A percentile compares a stretch with the other conserved stretches of the same genome.
phyloP scores from a whole-genome alignment of 257 asterid species.

The Cruciata laevipes region DNA sequence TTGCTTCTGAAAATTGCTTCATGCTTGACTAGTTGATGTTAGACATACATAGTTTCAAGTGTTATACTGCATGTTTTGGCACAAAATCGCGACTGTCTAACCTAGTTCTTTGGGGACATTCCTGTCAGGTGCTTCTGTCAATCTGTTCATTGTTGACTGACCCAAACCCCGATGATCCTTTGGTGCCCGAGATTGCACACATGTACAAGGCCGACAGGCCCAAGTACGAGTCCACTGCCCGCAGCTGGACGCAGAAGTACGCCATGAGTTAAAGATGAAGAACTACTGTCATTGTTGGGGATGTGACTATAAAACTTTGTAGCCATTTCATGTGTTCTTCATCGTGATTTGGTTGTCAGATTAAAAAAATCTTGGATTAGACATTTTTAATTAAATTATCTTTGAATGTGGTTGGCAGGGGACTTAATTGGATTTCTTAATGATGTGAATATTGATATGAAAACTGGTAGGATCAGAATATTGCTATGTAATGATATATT shows the following conservation, averaged over 20 bases:
- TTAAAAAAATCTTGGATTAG: constrained; percentile 18
- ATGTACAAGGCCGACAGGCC: constrained; percentile 72
- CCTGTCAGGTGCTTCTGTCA: constrained; percentile 55
- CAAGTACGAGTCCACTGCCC: constrained; percentile 72
- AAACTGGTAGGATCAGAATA: constrained; percentile 16
- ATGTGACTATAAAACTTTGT: constrained; percentile 16
- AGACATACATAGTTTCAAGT: too few species aligned
- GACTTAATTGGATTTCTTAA: constrained; percentile 15
- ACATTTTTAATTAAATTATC: constrained; percentile 8
- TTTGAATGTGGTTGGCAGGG: constrained; percentile 18
- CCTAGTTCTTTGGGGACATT: neutral
- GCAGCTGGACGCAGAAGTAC: constrained; percentile 88
- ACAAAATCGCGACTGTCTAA: neutral
- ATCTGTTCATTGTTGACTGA: constrained; percentile 77
- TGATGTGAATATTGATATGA: constrained; percentile 39
- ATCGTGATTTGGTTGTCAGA: constrained; percentile 22
- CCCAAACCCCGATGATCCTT: constrained; percentile 79
- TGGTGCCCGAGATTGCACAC: constrained; percentile 79
- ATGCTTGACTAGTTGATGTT: neutral
- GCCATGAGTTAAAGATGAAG: constrained; percentile 55
- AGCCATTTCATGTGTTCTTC: constrained; percentile 20
- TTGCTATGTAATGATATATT: constrained; percentile 24
- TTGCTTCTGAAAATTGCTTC: neutral
- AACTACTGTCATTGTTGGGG: neutral
- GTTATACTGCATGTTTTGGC: neutral